Conservation (phyloP, 257 asterid species). For the Rhazya stricta region DNA sequence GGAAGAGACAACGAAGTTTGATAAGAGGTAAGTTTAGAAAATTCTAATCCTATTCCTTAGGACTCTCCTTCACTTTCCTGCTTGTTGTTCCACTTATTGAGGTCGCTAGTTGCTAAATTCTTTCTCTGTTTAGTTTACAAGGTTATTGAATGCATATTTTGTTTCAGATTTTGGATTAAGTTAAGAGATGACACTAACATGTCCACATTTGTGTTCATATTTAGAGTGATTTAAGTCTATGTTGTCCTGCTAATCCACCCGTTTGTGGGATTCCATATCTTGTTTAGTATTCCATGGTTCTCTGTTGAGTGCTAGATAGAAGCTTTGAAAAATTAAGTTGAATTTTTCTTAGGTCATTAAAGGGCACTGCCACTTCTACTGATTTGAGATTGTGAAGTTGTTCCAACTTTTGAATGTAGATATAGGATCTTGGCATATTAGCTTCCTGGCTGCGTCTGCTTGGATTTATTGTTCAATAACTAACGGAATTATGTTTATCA, state of each 20-base stretch:
- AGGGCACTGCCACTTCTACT: not conserved
- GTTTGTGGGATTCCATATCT: not conserved
- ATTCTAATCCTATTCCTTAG: not conserved
- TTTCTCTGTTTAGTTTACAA: no score
- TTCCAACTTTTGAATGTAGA: not conserved
- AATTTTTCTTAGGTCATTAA: not conserved
- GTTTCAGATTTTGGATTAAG: not conserved
- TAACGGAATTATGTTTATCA: no score
- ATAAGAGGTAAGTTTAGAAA: constrained; percentile 32
- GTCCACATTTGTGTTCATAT: not conserved
- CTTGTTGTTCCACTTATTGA: not conserved
- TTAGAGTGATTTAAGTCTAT: not conserved
- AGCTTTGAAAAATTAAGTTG: not conserved
- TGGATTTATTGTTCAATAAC: not conserved
- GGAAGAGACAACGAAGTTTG: constrained; percentile 20
- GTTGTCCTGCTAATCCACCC: not conserved
- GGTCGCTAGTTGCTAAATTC: not conserved
- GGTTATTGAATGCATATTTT: not conserved
- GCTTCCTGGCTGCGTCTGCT: not conserved
- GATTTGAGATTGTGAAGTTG: not conserved
- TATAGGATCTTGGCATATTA: not conserved
- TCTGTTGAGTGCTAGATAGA: not conserved
- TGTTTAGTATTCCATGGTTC: not conserved
- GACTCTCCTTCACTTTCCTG: not conserved
- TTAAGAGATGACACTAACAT: not conserved